Evolutionary conservation across 257 asterid species (phyloP).

Genomic region (Lycium barbarum): DNA sequence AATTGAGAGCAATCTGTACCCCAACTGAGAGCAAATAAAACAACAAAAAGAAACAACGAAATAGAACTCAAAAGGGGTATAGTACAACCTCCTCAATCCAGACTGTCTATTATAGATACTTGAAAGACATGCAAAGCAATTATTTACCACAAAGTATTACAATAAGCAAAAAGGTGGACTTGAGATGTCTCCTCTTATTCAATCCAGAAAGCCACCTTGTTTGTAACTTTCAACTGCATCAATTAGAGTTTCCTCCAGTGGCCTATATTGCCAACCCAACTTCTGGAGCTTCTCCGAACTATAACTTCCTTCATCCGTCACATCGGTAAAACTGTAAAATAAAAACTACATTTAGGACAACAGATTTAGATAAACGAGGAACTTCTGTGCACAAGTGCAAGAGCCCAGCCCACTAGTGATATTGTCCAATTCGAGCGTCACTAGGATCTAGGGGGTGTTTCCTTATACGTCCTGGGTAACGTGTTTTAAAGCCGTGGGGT

Average conservation of each 20-base stretch:
- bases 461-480: background rate
- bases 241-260: constrained; percentile 62
- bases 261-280: constrained; percentile 72
- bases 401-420: background rate
- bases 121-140: background rate
- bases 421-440: background rate
- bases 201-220: constrained; percentile 50
- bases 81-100: background rate
- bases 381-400: background rate
- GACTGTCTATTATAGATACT: background rate
- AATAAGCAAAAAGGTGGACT: background rate
- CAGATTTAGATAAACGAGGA: background rate
- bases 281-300: constrained; percentile 66
- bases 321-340: constrained; percentile 60
- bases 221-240: constrained; percentile 75
- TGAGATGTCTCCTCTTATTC: background rate
- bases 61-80: background rate
- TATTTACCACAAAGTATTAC: constrained; percentile 7
- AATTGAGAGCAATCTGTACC: background rate
- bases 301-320: background rate
- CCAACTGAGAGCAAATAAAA: background rate
- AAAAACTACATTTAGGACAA: background rate
- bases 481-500: background rate
- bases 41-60: background rate
- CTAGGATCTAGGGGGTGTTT: background rate